Base-by-base conservation (phyloP, 441 rosid species). In the Erodium trifolium region DNA sequence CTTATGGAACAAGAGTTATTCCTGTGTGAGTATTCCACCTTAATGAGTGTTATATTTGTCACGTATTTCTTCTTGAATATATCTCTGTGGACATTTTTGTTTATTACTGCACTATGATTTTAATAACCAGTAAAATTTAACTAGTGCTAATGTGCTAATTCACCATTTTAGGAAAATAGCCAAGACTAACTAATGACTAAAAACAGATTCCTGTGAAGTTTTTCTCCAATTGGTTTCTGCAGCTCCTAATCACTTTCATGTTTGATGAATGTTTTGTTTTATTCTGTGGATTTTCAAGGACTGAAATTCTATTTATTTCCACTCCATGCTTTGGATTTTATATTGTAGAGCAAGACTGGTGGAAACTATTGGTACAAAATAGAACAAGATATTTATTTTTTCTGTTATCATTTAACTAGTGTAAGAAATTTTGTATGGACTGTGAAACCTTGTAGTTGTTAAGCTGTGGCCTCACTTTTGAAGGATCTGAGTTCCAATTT, bases 1-100 rank as follows among this genome's bases (percentile, higher is more conserved):
- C 99, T 60, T 91, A 88, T 67, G 99, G 99, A 79, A 94, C 99
- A 47, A 83, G 97, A 87, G 97, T 94, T 72, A 85, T 94, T 83
- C 99, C 99, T 73, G 92, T 94, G 99, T 94, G 73, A 90, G 97
- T 68, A 70, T 64, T 65, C 57, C 68, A 29, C 74, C 72, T 75
- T 55, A 17, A 14, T 55, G 10, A 0, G 5, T 66, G 67, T 77
- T 66, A 43, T 51, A 29, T 73, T 67, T 55, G 63, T 16, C 23
- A 55, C 27, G 2, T 8, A 55, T 55, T 55, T 55, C 63, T 55
- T 55, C 63, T 55, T 6, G 13, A 55, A 17, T 55, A 55, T 55
- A 55, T 16, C 23, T 55, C 6, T 23, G 14, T 55, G 4, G 63
- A 9, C n/a, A 45, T 10, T 10, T 45, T 45, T 9, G 51, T 45